Conservation (phyloP, 768 basidiomycete genomes). For the Lentinula sp. region DNA sequence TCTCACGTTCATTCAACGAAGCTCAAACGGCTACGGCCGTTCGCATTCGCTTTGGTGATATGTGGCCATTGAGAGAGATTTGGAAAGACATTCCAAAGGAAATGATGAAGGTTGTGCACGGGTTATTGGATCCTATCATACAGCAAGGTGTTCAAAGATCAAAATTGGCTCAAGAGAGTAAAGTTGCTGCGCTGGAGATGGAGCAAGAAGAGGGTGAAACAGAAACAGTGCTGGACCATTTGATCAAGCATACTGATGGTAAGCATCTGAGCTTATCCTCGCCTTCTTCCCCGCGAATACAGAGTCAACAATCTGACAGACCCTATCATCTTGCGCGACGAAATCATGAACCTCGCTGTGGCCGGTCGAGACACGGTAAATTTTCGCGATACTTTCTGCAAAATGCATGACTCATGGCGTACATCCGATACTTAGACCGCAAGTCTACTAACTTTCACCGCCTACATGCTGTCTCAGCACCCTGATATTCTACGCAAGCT, state of each 20-base stretch:
- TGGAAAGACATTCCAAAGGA: constrained; percentile 39
- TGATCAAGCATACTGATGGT: constrained; percentile 53
- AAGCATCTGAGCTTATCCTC: constrained; percentile 3
- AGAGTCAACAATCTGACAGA: constrained; percentile 10
- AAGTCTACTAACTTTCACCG: constrained; percentile 42
- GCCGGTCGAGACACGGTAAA: constrained; percentile 39
- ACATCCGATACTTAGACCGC: constrained; percentile 31
- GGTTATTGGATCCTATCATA: constrained; percentile 50
- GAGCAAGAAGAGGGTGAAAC: constrained; percentile 33
- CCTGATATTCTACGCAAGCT: constrained; percentile 39
- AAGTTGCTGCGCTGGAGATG: constrained; percentile 9
- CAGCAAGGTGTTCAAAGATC: constrained; percentile 27
- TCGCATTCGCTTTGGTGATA: constrained; percentile 32
- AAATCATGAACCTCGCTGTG: constrained; percentile 36
- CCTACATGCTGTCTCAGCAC: constrained; percentile 51
- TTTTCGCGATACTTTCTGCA: neutral
- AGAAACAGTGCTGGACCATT: constrained; percentile 43
- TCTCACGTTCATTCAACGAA: constrained; percentile 43
- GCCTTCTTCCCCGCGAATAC: neutral
- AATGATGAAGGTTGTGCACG: constrained; percentile 41
- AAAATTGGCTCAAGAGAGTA: constrained; percentile 9
- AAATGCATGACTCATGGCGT: neutral
- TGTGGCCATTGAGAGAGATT: constrained; percentile 52
- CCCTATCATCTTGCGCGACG: constrained; percentile 38
- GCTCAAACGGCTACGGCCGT: constrained; percentile 36